Evolutionary conservation across 345 rosid species (phyloP), one percentile per base, ranked within the genome.

Genomic region (Cochlearia excelsa): DNA sequence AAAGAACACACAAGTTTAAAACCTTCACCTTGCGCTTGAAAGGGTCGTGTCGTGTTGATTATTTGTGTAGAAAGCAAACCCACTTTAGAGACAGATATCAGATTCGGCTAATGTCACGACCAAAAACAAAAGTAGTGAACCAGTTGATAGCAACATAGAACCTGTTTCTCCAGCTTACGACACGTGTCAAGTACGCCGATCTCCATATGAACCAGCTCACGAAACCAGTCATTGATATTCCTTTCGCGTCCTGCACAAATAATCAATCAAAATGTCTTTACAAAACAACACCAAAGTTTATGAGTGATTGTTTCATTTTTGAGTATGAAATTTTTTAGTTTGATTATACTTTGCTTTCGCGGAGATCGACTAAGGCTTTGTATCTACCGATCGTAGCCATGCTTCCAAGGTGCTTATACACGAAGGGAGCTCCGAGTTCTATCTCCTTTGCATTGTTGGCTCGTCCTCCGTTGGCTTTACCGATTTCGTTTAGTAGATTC

Each of bases 101-200:
- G 60, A 85, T 83, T 48, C 85, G 72, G 80, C 94, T 88, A 58
- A 86, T 84, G 77, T 92, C 97, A 1, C 91, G 95, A 49, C 95
- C 95, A 43, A 89, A 92, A 52, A 86, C 84, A 27, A 88, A 69
- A 29, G 98, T 88, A 9, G 98, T 92, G 46, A 75, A 74, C 97
- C 99, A 92, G 68, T 86, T 92, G 65, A 86, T 81, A 0, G 94
- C 91, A 1, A 93, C 97, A 42, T 86, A 85, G 80, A 89, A 80
- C 48, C 91, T 80, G 74, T 92, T 89, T 75, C 97, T 82, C 97
- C 94, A 92, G 79, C 95, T 92, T 55, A 92, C 60, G n/a, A 92
- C 91, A 8, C 97, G 87, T 0, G 98, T 88, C 54, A 91, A 82
- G 67, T 91, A 91, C 0, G 98, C 98, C 0, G 98, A 88, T 6